These are phyloP conservation scores for Calocera viscosa DNA, from an alignment of 768 basidiomycete genomes.

Conservation along the genomic window DNA sequence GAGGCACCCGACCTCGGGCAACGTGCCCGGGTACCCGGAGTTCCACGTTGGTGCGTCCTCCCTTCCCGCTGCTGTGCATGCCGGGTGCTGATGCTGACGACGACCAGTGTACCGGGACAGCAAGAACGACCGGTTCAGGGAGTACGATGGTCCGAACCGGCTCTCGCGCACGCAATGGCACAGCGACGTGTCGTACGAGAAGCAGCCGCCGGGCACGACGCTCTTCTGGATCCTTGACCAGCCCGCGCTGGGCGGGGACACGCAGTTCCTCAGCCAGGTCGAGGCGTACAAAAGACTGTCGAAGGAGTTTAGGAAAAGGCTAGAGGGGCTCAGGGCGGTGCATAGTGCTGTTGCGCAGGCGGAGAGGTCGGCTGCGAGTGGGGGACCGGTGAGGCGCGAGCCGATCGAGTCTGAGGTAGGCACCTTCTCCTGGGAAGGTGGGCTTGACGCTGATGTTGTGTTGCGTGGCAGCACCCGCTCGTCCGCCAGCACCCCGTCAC, in stretches of 20 bases:
- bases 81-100: not conserved
- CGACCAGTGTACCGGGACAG: constrained; percentile 40
- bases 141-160: constrained; percentile 35
- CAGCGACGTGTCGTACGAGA: constrained; percentile 48
- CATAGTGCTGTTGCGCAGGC: constrained; percentile 43
- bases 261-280: constrained; percentile 44
- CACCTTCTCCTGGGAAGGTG: constrained; percentile 11
- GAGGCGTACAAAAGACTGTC: constrained; percentile 51
- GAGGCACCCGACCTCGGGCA: constrained; percentile 31
- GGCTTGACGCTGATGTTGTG: constrained; percentile 1
- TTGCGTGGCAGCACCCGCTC: constrained; percentile 34
- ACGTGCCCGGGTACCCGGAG: constrained; percentile 44
- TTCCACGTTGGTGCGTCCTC: constrained; percentile 40
- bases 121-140: constrained; percentile 33
- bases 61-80: not conserved
- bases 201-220: constrained; percentile 43
- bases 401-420: constrained; percentile 37
- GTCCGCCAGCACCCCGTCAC: constrained; percentile 50
- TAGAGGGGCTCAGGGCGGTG: constrained; percentile 45
- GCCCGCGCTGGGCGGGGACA: constrained; percentile 37
- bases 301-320: constrained; percentile 42
- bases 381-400: constrained; percentile 40
- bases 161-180: constrained; percentile 39
- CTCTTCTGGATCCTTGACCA: constrained; percentile 41
- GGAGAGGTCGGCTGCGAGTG: constrained; percentile 33